Evolutionary conservation across 805 yeast genomes (phyloP), one percentile per base, ranked within the genome.

Genomic region (Wickerhamomyces hampshirensis): DNA sequence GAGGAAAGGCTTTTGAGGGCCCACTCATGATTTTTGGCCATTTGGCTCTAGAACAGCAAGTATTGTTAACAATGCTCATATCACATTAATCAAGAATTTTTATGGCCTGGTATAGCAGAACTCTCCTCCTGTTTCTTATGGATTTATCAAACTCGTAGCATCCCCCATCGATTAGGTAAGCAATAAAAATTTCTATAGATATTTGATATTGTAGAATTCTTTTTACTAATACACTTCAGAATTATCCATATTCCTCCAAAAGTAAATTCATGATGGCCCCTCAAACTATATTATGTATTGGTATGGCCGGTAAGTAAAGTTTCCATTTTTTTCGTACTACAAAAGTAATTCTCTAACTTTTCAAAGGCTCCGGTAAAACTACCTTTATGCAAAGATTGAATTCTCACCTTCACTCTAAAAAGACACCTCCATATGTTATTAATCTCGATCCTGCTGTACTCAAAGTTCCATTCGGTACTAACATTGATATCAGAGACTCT

Each of bases 391-490:
- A 93, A 60, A 68, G 98, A 44, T 67, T 93, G 42, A 91, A 91
- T 62, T 76, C 96, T 0, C 95, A 93, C 59, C 66, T 93, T 23
- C 95, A 89, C 55, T 42, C 85, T 23, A 67, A 74, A 40, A 71
- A 80, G 43, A 61, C 63, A 19, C 81, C 91, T 15, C 98, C 98
- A 9, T 93, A 93, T 61, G 95, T 91, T 18, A 75, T 93, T 40
- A 93, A 93, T 56, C 67, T 93, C 34, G 99, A 93, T 65, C 99
- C 99, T 2, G 98, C 98, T 1, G 98, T 93, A 14, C 64, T 84
- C 46, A 85, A 82, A 47, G 81, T 87, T n/a, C 98, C 98, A 10
- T 93, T 80, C 59, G 93, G 89, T 14, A 83, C 95, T 28, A 88
- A 93, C 56, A 88, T 93, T 43, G 99, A 93, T 62, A 93, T 93